Evolutionary conservation across 2,329 filamentous ascomycete species (phyloP).

Genomic region (Corynespora cassiicola): DNA sequence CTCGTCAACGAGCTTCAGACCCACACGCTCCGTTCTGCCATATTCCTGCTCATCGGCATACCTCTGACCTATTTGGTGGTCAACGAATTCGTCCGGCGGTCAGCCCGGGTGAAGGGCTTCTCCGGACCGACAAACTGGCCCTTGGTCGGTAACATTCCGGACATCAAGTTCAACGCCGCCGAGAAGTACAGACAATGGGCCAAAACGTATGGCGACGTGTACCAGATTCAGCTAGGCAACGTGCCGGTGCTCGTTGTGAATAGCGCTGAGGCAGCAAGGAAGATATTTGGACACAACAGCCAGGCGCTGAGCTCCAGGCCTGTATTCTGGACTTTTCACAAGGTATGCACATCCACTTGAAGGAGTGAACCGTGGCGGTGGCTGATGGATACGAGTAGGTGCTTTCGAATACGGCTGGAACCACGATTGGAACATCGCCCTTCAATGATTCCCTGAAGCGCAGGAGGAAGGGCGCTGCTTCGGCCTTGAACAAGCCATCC

Average conservation of each 20-base stretch:
- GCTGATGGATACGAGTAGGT: constrained; percentile 48
- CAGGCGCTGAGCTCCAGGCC: constrained; percentile 51
- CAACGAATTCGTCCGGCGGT: constrained; percentile 46
- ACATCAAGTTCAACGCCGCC: constrained; percentile 51
- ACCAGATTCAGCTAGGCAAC: constrained; percentile 55
- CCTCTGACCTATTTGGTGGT: constrained; percentile 42
- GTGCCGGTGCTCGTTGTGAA: constrained; percentile 54
- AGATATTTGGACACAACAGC: constrained; percentile 51
- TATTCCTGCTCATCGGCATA: constrained; percentile 30
- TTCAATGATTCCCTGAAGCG: constrained; percentile 71
- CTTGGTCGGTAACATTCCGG: constrained; percentile 50
- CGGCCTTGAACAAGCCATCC: constrained; percentile 69
- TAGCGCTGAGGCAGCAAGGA: constrained; percentile 47
- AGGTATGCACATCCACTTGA: constrained; percentile 39
- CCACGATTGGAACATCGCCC: constrained; percentile 72
- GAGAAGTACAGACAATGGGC: constrained; percentile 53
- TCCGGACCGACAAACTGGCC: constrained; percentile 47
- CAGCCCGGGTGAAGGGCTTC: constrained; percentile 46
- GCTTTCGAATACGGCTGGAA: constrained; percentile 69
- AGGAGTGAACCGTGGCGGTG: not conserved
- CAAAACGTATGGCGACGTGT: constrained; percentile 49
- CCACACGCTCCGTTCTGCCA: constrained; percentile 31
- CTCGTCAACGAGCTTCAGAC: constrained; percentile 25
- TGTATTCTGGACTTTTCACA: constrained; percentile 55
- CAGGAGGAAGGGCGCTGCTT: constrained; percentile 69